Conservation (phyloP, 148 eudicot species). For the Fagopyrum tataricum region DNA sequence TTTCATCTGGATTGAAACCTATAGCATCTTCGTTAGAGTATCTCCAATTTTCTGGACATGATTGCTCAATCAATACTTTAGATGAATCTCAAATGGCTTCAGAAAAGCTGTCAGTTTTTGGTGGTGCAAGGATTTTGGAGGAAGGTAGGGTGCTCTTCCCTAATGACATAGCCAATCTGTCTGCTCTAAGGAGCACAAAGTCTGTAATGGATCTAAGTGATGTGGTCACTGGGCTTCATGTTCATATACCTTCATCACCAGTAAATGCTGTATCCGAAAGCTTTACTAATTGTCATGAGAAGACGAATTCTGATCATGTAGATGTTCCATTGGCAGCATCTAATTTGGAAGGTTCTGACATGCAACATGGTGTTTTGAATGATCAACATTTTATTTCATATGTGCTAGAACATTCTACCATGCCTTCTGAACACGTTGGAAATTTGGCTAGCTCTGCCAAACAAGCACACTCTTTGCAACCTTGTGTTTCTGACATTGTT, state of each 20-base stretch:
- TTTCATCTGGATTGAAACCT: not conserved
- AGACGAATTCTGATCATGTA: slow-evolving; percentile 4
- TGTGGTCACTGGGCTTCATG: not conserved
- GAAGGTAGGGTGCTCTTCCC: not conserved
- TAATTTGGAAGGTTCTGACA: not conserved
- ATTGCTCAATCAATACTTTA: not conserved
- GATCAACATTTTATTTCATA: not conserved
- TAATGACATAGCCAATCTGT: not conserved
- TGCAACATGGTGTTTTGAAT: not conserved
- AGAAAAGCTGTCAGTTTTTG: slow-evolving; percentile 6
- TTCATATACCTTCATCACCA: not conserved
- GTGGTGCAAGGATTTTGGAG: slow-evolving; percentile 10
- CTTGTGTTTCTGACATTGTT: slow-evolving; percentile 20
- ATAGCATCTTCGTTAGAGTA: slow-evolving; percentile 4
- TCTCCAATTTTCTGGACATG: not conserved
- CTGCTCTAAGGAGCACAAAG: not conserved
- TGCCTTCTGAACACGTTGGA: not conserved
- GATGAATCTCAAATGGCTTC: slow-evolving; percentile 11
- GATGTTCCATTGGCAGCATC: not conserved
- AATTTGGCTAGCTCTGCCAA: not conserved
- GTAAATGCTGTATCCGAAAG: not conserved
- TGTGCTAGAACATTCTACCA: not conserved
- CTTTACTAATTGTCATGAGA: not conserved
- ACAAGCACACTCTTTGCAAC: slow-evolving; percentile 25
- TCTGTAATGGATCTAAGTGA: slow-evolving; percentile 1